phyloP scores from a whole-genome alignment of 441 rosid genomes.

The Bocquillonia castaneifolia region DNA sequence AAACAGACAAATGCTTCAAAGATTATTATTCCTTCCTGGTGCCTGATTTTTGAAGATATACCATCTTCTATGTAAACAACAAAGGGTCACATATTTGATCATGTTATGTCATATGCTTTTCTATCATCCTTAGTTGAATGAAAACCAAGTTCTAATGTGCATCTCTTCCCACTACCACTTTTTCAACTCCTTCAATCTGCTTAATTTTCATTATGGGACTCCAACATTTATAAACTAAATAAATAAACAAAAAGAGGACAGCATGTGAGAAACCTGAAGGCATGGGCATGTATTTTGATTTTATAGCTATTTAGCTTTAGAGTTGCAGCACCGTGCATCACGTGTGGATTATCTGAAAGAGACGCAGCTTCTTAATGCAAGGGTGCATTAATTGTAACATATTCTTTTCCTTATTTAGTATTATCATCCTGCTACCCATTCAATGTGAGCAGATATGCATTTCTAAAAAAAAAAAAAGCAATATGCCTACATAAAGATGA shows the following conservation, averaged over 20 bases:
- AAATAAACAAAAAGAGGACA: not conserved
- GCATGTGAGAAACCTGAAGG: not conserved
- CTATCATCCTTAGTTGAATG: no score
- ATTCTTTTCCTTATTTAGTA: not conserved
- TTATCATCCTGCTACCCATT: not conserved
- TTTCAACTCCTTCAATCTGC: not conserved
- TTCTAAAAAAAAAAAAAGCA: conserved; percentile 9
- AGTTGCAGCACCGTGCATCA: not conserved
- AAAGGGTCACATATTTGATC: no score
- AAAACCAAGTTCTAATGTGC: no score
- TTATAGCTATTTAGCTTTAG: not conserved
- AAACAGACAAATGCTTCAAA: not conserved
- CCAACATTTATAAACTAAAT: no score
- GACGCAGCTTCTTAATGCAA: not conserved
- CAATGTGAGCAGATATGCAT: not conserved
- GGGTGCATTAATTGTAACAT: not conserved
- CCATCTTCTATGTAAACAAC: not conserved
- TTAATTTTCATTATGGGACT: not conserved
- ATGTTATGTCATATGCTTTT: no score
- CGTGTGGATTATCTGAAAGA: not conserved
- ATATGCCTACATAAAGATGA: not conserved
- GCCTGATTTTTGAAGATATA: not conserved
- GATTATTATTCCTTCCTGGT: not conserved
- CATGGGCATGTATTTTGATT: not conserved
- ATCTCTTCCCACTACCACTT: not conserved